These are phyloP conservation scores for Asterochloris erici DNA, from an alignment of 139 green algal species.

Conservation along the genomic window DNA sequence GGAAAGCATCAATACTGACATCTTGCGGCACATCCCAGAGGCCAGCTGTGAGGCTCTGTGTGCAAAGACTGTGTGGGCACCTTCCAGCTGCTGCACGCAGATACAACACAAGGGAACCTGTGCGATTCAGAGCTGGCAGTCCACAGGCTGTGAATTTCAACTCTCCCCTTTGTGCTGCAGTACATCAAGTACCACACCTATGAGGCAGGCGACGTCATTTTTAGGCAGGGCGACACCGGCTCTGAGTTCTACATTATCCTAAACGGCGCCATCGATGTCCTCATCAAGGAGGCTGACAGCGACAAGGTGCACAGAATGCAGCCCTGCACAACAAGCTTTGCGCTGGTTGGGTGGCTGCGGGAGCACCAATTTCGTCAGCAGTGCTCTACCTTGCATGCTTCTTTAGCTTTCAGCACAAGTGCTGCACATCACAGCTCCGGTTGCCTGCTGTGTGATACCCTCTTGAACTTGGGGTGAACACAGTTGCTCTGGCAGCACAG, in stretches of 20 bases:
- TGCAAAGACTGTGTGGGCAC: no score
- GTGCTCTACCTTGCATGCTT: no score
- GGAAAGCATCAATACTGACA: no score
- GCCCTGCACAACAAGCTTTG: neutral
- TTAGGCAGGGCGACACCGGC: slow-evolving; percentile 12
- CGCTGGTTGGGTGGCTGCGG: neutral
- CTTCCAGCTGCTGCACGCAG: no score
- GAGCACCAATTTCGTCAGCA: no score
- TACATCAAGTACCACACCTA: slow-evolving; percentile 7
- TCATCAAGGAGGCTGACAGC: neutral
- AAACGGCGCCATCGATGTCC: slow-evolving; percentile 2
- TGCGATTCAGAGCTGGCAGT: neutral
- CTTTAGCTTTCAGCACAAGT: no score
- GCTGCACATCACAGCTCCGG: no score
- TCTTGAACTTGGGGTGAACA: no score
- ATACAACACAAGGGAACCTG: neutral
- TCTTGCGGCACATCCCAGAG: no score
- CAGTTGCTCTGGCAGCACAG: no score
- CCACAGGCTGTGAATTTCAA: neutral
- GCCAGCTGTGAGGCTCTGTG: no score
- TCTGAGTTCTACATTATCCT: slow-evolving; percentile 18
- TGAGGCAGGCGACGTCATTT: slow-evolving; percentile 2
- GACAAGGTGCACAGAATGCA: neutral
- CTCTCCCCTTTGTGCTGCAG: neutral
- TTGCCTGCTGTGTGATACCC: no score